Evolutionary conservation across 1,284 basidiomycete species (phyloP), one percentile per base, ranked within the genome.

Genomic region (Heterobasidion parviporum): DNA sequence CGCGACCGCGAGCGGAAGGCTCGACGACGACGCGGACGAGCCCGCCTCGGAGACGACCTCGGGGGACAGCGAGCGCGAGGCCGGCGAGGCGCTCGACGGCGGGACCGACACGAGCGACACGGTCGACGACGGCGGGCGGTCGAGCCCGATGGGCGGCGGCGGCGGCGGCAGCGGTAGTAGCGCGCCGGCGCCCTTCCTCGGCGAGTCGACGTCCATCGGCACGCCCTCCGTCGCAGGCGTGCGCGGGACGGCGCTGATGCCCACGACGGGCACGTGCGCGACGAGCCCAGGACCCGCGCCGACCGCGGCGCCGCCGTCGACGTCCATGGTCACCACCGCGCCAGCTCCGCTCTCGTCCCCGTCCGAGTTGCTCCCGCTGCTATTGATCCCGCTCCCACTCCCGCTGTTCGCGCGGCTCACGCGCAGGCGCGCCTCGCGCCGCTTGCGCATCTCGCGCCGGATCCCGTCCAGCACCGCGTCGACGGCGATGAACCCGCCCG

Each of bases 401-500:
- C 50, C 61, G 2, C 35, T 54, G 26, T 54, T 45, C 6, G 47
- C 57, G 41, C 43, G 49, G 33, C 55, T 61, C 54, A 64, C 54
- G 36, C 52, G 50, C 34, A 57, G 54, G 26, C 26, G 26, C 51
- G 61, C 57, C 57, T 65, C 67, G 52, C 58, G 62, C 20, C 63
- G 61, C 59, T 68, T 75, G 57, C 72, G 68, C 64, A 87, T 64
- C 68, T 93, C 90, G 44, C 79, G 71, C 58, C 82, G 74, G 2
- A 96, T 73, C 0, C 82, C 87, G 65, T 95, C 92, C 46, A 95
- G 72, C 43, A 94, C 78, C 1, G 93, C 87, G 68, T 95, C 92
- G 4, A 95, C 82, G 10, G 90, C 83, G 65, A 97, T 94, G 68
- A 91, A 97, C 44, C 90, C 91, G 26, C 94, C 94, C 0, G 94